Base-by-base conservation (phyloP, 2,329 filamentous ascomycete genomes). In the Paracorniculantispora psalliotae region DNA sequence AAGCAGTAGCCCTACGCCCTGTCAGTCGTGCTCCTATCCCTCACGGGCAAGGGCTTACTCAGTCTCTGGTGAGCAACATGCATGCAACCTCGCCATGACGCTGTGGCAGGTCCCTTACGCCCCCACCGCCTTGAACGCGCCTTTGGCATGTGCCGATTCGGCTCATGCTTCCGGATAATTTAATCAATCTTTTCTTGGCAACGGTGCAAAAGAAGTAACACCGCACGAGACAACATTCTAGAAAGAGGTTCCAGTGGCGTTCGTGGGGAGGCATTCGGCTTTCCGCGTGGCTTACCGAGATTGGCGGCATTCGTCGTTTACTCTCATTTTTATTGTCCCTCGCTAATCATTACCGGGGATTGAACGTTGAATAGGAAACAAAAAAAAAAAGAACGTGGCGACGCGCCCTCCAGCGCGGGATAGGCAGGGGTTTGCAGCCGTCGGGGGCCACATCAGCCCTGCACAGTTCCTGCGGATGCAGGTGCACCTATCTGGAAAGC, bases 241-340 rank as follows among this genome's bases (percentile, higher is more conserved):
- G 28, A 55, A 55, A 3, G n/a, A 15, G n/a, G 52, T 21, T 19
- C 6, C 5, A n/a, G 28, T 47, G 41, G 41, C 19, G 52, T 47
- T 41, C 28, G 41, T 46, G 52, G 7, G n/a, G 17, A 47, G 52
- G 28, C 52, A 41, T 55, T 55, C 52, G 52, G 52, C 28, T 46
- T 55, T 55, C 52, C 52, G 52, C 51, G 52, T 47, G 41, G 52
- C 39, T 55, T 55, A 37, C 33, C 33, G 33, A 37, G 33, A 37
- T 37, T 37, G 10, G 52, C 52, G 52, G 52, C 52, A 47, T 55
- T 55, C 52, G 52, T 55, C 41, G 52, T 37, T 37, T 15, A 37
- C 10, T 37, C 33, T 37, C 41, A 55, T 26, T 46, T 26, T 46
- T 10, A 13, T 47, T 39, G 13, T 3, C 33, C 35, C 50, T 53